Base-by-base conservation (phyloP, 176 grass and related monocot genomes). In the Tillandsia fasciculata region DNA sequence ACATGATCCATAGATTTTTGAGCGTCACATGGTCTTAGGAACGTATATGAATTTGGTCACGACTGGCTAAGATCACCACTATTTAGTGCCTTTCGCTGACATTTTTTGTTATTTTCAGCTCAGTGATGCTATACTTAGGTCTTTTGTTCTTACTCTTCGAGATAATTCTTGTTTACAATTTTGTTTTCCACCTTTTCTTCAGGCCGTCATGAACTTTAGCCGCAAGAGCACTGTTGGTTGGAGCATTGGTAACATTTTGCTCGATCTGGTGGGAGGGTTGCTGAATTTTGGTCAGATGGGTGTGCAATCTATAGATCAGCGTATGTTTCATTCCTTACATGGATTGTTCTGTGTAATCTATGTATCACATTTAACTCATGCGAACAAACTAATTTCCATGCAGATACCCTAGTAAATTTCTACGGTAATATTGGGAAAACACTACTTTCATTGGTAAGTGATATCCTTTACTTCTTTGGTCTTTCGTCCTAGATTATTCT, bases 401-500 rank as follows among this genome's bases (percentile, higher is more conserved):
- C 89, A 97, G 89, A 81, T 72, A 89, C 93, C 5, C 47, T 83
- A 9, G 86, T 97, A 68, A 97, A 97, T 77, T 92, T 97, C 33
- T 97, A 97, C 24, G 93, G 93, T 58, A 97, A 97, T 73, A 90
- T 92, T 11, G 93, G 93, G 22, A 97, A 97, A 85, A 92, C 89
- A 7, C 74, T 97, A 53, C 89, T 97, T 80, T 92, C 93, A 24
- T 70, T 97, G 86, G 93, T 97, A 85, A 75, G 88, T 59, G 77
- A 78, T 20, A 56, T 26, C 24, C 64, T 53, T 15, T 22, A 24
- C 12, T 61, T 73, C 7, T 66, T 42, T 24, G 8, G 22, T 74
- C 8, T 23, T 75, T 0, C 13, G 63, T 78, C 59, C 48, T 72
- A 7, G 23, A 28, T 26, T 23, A 52, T 5, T 10, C 15, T 51